Conservation (phyloP, 1,139 yeast species). For the Magnusiomyces ingens region DNA sequence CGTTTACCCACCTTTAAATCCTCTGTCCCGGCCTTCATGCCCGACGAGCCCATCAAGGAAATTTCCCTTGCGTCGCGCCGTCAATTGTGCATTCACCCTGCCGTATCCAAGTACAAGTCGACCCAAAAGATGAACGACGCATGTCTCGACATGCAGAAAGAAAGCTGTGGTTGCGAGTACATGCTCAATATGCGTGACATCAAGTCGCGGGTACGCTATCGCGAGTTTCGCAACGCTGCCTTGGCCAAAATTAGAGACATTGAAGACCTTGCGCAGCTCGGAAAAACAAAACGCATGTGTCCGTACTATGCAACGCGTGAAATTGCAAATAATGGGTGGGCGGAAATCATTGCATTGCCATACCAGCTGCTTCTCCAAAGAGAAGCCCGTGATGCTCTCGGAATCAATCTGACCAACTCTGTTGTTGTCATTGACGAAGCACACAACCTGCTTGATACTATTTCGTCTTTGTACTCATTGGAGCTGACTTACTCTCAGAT, state of each 20-base stretch:
- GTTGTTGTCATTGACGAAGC: slow-evolving; percentile 88
- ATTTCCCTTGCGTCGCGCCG: slow-evolving; percentile 59
- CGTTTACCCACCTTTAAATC: slow-evolving; percentile 59
- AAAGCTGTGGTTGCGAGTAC: slow-evolving; percentile 44
- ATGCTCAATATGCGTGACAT: slow-evolving; percentile 35
- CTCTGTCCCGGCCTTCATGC: slow-evolving; percentile 30
- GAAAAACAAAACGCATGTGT: slow-evolving; percentile 53
- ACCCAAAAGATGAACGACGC: slow-evolving; percentile 68
- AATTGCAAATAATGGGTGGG: slow-evolving; percentile 27
- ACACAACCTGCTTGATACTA: slow-evolving; percentile 76
- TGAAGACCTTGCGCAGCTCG: slow-evolving; percentile 66
- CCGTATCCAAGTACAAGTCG: slow-evolving; percentile 45
- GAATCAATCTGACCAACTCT: slow-evolving; percentile 53
- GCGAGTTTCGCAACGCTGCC: slow-evolving; percentile 52
- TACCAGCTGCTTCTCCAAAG: slow-evolving; percentile 71
- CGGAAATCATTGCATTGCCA: slow-evolving; percentile 79
- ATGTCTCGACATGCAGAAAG: slow-evolving; percentile 62
- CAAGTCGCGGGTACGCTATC: slow-evolving; percentile 32
- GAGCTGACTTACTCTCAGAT: slow-evolving; percentile 49
- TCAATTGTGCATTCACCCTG: slow-evolving; percentile 72
- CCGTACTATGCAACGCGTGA: slow-evolving; percentile 73
- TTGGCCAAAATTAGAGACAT: slow-evolving; percentile 68
- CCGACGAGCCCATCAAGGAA: slow-evolving; percentile 23
- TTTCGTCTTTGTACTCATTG: slow-evolving; percentile 62
- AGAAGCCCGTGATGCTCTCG: slow-evolving; percentile 53